A percentile compares a stretch with the other conserved stretches of the same genome.
Conservation (phyloP, 2,329 filamentous ascomycete genomes). For the Dactylellina haptotyla region DNA sequence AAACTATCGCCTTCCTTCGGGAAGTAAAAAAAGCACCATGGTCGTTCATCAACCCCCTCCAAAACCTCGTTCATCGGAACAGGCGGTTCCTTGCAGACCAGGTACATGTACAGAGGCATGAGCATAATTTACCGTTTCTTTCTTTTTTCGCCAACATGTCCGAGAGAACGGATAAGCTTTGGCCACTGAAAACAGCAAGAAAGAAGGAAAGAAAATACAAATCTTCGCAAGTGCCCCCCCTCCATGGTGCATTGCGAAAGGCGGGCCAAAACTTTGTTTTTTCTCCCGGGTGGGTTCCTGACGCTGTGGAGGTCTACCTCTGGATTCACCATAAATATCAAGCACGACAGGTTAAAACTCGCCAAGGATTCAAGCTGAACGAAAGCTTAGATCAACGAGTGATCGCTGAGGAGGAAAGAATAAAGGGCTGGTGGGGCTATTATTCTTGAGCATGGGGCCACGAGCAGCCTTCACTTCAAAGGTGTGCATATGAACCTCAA, state of each 20-base stretch:
- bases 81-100: background rate
- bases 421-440: background rate
- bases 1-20: conserved; percentile 18
- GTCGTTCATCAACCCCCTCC: background rate
- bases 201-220: background rate
- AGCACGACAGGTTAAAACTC: too few relatives aligned
- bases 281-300: conserved; percentile 1
- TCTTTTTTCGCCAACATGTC: conserved; percentile 9
- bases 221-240: conserved; percentile 1
- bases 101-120: background rate
- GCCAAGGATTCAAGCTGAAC: background rate
- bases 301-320: background rate
- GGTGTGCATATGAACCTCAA: background rate
- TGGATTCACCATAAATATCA: conserved; percentile 7
- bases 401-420: background rate
- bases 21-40: background rate
- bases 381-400: background rate
- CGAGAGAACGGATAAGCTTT: conserved; percentile 36
- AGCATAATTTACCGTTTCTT: background rate
- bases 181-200: background rate
- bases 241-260: conserved; percentile 14
- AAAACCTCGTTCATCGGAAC: background rate
- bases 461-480: background rate
- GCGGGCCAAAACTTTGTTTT: conserved; percentile 34
- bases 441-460: background rate